Percentiles rank a stretch among this genome's conserved stretches.
These are phyloP conservation scores for Chamaecyparis obtusa DNA, from an alignment of 75 land plant species.

Conservation along the genomic window DNA sequence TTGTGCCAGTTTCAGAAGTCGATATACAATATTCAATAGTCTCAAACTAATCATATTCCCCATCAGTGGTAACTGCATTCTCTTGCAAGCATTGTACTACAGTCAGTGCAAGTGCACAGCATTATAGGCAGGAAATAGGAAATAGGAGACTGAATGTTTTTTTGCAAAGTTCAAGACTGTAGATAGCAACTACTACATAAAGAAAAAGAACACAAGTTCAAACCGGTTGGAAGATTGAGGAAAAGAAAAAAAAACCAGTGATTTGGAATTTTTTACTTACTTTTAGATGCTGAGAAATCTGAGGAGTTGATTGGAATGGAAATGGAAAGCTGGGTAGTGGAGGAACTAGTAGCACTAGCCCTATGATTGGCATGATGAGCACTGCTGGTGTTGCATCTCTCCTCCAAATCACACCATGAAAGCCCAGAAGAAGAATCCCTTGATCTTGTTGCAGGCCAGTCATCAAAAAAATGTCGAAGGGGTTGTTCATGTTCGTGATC, in stretches of 20 bases:
- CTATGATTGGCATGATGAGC: not conserved
- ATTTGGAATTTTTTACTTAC: not conserved
- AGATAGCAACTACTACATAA: slow-evolving; percentile 3
- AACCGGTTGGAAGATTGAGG: slow-evolving; percentile 52
- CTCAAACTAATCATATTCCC: not conserved
- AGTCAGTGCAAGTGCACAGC: slow-evolving; percentile 1
- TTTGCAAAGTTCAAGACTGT: not conserved
- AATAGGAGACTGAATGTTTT: not conserved
- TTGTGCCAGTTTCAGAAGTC: not conserved
- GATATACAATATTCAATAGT: slow-evolving; percentile 5
- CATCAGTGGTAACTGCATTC: not conserved
- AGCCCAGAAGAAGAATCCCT: slow-evolving; percentile 23
- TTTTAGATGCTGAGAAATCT: slow-evolving; percentile 56
- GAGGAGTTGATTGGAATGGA: slow-evolving; percentile 75
- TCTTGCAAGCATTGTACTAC: not conserved
- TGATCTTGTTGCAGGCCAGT: slow-evolving; percentile 72
- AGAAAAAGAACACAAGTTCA: not conserved
- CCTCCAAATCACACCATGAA: slow-evolving; percentile 69
- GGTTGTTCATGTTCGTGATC: slow-evolving; percentile 46
- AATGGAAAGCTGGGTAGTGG: slow-evolving; percentile 85
- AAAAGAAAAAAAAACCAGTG: not conserved
- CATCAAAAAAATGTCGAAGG: slow-evolving; percentile 84
- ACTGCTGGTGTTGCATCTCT: slow-evolving; percentile 35
- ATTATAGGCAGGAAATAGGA: slow-evolving; percentile 7
- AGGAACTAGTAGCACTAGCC: slow-evolving; percentile 22